Evolutionary conservation across 2,329 filamentous ascomycete genomes (phyloP).

Genomic region (Dactylella cylindrospora): DNA sequence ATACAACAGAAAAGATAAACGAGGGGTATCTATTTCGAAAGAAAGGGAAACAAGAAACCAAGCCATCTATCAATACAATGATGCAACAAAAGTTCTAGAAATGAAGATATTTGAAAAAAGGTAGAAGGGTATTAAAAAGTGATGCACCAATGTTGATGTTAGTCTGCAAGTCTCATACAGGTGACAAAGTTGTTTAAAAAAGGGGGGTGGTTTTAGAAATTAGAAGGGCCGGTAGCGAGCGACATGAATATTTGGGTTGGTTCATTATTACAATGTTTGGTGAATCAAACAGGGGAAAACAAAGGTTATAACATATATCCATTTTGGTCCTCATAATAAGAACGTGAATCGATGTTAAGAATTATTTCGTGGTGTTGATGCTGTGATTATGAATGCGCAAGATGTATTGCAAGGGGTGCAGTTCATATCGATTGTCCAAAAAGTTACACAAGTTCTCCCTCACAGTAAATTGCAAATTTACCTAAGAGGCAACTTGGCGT

Average conservation of each 20-base stretch:
- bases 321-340: not conserved
- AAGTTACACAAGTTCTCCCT: not conserved
- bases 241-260: not conserved
- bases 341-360: not conserved
- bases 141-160: no score
- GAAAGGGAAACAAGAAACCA: not conserved
- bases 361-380: not conserved
- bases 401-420: not conserved
- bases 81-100: not conserved
- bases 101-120: no score
- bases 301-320: conserved; percentile 12
- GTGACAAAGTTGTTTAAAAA: no score
- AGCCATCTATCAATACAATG: conserved; percentile 3
- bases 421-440: not conserved
- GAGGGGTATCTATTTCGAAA: conserved; percentile 10
- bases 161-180: no score
- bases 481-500: conserved; percentile 71
- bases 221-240: not conserved
- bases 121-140: no score
- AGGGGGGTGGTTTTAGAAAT: no score
- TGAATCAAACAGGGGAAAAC: conserved; percentile 1
- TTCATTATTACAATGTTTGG: conserved; percentile 32
- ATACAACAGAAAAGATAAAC: conserved; percentile 2
- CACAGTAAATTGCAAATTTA: conserved; percentile 52
- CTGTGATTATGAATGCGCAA: not conserved